Evolutionary conservation across 2,329 filamentous ascomycete genomes (phyloP).

Genomic region (Penicillium occitanis): DNA sequence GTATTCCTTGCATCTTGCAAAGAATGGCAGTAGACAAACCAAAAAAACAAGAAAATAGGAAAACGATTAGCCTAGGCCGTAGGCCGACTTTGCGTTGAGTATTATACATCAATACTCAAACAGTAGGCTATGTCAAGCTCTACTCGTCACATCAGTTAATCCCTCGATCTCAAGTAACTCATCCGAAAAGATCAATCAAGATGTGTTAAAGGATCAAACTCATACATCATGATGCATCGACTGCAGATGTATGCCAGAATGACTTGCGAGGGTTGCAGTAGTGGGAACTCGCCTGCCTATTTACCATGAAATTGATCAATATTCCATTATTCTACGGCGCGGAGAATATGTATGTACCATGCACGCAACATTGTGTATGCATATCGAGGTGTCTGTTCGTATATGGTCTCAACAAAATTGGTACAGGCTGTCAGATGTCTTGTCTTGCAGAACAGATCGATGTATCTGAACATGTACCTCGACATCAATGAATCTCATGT

Average conservation of each 20-base stretch:
- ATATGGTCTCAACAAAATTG: neutral
- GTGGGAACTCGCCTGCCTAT: neutral
- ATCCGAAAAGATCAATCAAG: neutral
- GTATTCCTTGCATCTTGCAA: neutral
- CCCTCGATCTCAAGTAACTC: neutral
- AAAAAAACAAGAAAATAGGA: neutral
- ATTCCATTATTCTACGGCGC: neutral
- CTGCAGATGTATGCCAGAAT: neutral
- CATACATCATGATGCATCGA: constrained; percentile 1
- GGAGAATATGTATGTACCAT: neutral
- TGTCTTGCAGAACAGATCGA: neutral
- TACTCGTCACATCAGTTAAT: neutral
- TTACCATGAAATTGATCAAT: neutral
- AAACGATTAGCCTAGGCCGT: neutral
- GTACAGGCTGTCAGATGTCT: neutral
- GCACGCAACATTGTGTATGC: neutral
- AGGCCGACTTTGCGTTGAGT: neutral
- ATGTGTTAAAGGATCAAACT: neutral
- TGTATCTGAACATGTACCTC: neutral
- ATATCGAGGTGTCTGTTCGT: neutral
- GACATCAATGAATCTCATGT: neutral
- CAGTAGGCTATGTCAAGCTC: neutral
- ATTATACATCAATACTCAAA: neutral
- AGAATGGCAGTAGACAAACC: neutral
- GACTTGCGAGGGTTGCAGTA: neutral